Evolutionary conservation across 2,329 filamentous ascomycete species (phyloP).

Genomic region (Ophiostoma australiae): DNA sequence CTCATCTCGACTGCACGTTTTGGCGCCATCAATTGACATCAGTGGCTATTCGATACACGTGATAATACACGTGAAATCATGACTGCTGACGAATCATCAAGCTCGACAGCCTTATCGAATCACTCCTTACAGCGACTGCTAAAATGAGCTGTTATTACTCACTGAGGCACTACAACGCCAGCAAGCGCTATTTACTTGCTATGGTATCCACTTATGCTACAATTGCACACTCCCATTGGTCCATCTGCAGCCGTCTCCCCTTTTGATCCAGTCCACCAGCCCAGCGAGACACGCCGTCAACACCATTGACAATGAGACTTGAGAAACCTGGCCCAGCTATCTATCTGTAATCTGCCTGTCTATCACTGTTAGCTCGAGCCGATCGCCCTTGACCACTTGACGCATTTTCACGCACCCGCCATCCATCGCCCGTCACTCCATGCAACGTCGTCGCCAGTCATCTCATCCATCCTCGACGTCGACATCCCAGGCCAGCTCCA

Average conservation of each 20-base stretch:
- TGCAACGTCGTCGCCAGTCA: conserved; percentile 28
- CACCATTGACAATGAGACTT: conserved; percentile 9
- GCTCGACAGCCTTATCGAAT: neutral
- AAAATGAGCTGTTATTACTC: neutral
- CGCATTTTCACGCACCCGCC: conserved; percentile 1
- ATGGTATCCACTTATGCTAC: neutral
- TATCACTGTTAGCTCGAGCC: neutral
- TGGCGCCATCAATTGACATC: neutral
- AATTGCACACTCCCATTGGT: neutral
- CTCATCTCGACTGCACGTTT: neutral
- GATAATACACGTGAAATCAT: neutral
- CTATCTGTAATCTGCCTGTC: neutral
- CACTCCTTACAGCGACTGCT: neutral
- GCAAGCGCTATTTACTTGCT: conserved; percentile 12
- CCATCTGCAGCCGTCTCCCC: neutral
- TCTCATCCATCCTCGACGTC: conserved; percentile 8
- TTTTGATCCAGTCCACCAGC: neutral
- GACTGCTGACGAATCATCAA: neutral
- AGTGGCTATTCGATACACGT: neutral
- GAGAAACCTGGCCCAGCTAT: conserved; percentile 2
- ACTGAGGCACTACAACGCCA: neutral
- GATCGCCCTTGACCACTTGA: neutral
- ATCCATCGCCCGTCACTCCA: conserved; percentile 13
- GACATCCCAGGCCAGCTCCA: neutral
- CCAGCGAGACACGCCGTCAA: conserved; percentile 9